Conservation (phyloP, 2,329 filamentous ascomycete species). For the Fusarium caatingaense region DNA sequence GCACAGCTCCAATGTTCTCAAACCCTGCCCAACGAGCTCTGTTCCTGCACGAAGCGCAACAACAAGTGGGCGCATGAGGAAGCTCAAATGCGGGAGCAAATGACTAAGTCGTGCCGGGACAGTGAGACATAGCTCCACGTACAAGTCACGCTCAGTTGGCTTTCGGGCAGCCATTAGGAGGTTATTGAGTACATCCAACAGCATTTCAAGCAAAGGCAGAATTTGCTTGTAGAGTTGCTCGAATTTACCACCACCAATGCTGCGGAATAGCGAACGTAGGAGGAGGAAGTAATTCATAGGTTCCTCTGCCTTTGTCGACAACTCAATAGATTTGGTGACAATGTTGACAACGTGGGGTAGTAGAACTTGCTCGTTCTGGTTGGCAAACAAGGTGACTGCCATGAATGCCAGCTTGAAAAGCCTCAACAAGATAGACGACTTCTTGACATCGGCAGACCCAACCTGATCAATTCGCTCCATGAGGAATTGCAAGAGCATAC, state of each 20-base stretch:
- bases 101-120: constrained; percentile 96
- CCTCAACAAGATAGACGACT: constrained; percentile 89
- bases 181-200: constrained; percentile 96
- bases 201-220: constrained; percentile 93
- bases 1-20: constrained; percentile 93
- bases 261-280: constrained; percentile 90
- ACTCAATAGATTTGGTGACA: constrained; percentile 94
- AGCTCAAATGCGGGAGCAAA: constrained; percentile 92
- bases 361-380: constrained; percentile 94
- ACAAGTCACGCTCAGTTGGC: constrained; percentile 90
- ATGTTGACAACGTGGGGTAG: constrained; percentile 97
- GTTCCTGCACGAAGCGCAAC: constrained; percentile 91
- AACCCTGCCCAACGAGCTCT: constrained; percentile 92
- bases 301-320: constrained; percentile 94
- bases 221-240: constrained; percentile 99
- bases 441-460: constrained; percentile 89
- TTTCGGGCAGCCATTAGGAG: constrained; percentile 90
- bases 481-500: constrained; percentile 96
- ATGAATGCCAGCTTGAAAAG: constrained; percentile 99
- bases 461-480: constrained; percentile 98
- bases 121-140: constrained; percentile 95
- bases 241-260: constrained; percentile 96
- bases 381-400: constrained; percentile 96
- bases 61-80: constrained; percentile 97
- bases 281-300: constrained; percentile 99